Conservation (phyloP, 225 moss, liverwort and hornwort species). For the Marchantia paleacea region DNA sequence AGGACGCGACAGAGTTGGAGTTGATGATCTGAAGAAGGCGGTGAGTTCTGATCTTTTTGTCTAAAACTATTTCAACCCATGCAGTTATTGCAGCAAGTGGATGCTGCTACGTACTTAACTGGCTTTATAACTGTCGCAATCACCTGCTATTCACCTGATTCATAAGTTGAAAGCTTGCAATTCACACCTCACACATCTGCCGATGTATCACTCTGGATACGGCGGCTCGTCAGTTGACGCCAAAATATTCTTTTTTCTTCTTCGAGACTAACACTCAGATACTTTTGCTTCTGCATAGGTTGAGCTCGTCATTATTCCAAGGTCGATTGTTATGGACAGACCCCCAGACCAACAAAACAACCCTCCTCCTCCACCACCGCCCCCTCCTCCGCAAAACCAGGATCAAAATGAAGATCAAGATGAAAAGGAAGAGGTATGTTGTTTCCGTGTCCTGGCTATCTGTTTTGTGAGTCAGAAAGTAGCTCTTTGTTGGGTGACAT, state of each 20-base stretch:
- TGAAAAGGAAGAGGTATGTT: constrained; percentile 53
- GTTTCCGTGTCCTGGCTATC: not conserved
- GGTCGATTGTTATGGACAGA: constrained; percentile 69
- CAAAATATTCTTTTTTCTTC: not conserved
- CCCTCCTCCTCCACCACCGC: constrained; percentile 77
- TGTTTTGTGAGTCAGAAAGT: not conserved
- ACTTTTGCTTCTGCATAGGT: constrained; percentile 31
- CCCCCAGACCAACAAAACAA: constrained; percentile 75
- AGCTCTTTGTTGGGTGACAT: not conserved
- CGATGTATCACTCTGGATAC: not conserved
- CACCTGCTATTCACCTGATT: too few relatives aligned
- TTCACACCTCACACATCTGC: not conserved
- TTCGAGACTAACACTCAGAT: not conserved
- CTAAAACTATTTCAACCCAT: too few relatives aligned
- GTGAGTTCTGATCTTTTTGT: constrained; percentile 36
- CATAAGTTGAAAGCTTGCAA: too few relatives aligned
- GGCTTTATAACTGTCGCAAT: too few relatives aligned
- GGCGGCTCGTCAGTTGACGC: not conserved
- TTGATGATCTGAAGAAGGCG: constrained; percentile 91
- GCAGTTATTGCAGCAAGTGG: not conserved
- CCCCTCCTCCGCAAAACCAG: constrained; percentile 74
- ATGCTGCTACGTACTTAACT: not conserved
- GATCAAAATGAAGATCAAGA: constrained; percentile 67
- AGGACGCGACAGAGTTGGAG: constrained; percentile 86
- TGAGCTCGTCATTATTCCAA: constrained; percentile 88